phyloP scores from a whole-genome alignment of 192 early-diverging fungal genomes.

The Mortierella claussenii region DNA sequence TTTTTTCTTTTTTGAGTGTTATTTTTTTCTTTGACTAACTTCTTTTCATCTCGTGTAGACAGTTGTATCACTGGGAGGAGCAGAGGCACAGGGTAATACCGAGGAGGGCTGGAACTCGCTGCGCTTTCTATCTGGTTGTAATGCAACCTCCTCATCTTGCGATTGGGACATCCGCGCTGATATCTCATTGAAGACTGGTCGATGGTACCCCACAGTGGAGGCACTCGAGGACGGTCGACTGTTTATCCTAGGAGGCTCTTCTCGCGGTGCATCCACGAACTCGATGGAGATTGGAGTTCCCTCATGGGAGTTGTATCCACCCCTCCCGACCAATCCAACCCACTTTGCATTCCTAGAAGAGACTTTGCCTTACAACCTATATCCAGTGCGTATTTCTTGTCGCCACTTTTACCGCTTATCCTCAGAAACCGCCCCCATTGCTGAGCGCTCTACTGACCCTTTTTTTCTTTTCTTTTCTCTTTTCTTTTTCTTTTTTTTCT shows the following conservation, averaged over 20 bases:
- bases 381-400: constrained; percentile 24
- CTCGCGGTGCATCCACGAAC: constrained; percentile 52
- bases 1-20: background rate
- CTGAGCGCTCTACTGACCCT: too few species aligned
- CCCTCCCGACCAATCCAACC: constrained; percentile 48
- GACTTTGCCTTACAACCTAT: constrained; percentile 59
- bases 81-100: constrained; percentile 40
- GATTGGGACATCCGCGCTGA: constrained; percentile 54
- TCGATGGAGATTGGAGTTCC: constrained; percentile 54
- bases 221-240: constrained; percentile 57
- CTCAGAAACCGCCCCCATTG: background rate
- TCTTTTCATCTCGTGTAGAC: too few species aligned
- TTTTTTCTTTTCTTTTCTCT: too few species aligned
- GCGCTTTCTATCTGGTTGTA: constrained; percentile 53
- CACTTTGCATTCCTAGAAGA: constrained; percentile 54
- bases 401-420: too few species aligned
- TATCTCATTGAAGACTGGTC: constrained; percentile 40
- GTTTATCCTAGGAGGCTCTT: constrained; percentile 64
- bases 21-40: background rate
- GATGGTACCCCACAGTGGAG: constrained; percentile 64
- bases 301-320: constrained; percentile 58
- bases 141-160: constrained; percentile 42
- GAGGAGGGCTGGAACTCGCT: constrained; percentile 57
- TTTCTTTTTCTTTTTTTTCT: too few species aligned
- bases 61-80: constrained; percentile 57